Evolutionary conservation across 2,329 filamentous ascomycete species (phyloP), one percentile per base, ranked within the genome.

Genomic region (Graphiopsis chlorocephala): DNA sequence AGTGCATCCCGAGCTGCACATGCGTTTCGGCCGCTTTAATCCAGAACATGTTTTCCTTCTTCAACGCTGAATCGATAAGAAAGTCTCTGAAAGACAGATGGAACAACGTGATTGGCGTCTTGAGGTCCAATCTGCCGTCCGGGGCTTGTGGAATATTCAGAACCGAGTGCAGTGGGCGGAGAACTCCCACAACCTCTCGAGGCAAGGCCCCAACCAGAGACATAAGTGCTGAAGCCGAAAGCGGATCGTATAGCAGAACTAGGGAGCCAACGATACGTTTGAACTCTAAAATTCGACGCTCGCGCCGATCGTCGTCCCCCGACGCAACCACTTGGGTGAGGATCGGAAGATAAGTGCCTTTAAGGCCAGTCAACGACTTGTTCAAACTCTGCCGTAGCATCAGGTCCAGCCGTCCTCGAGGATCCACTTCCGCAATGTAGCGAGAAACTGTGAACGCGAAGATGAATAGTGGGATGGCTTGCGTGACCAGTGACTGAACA

Each of bases 1-100:
- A 52, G 8, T 52, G 25, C 48, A n/a, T 31, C 3, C 25, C 31
- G 11, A 33, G 28, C 17, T 7, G 2, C 1, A 17, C 4, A 33
- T 55, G 28, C 10, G 0, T 12, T 8, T 56, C n/a, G 8, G 2
- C 47, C 29, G 29, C 20, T 15, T 62, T 17, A 8, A 57, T 3
- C 70, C 74, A 66, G 68, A 76, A 15, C 11, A 14, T 6, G 10
- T 25, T 33, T 14, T 35, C 31, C 2, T 14, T 15, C 14, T n/a
- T 17, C n/a, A 59, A 17, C 1, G n/a, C 17, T 23, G 52, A 10
- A 25, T 56, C 52, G n/a, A 56, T 25, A n/a, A 56, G 52, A 4
- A 56, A 56, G n/a, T 56, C 52, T 0, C 52, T 8, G 17, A 56
- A 56, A 14, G 52, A 56, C 12, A 56, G 17, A 15, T 56, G 52